Conservation (phyloP, 768 basidiomycete genomes). For the Paxillus involutus region DNA sequence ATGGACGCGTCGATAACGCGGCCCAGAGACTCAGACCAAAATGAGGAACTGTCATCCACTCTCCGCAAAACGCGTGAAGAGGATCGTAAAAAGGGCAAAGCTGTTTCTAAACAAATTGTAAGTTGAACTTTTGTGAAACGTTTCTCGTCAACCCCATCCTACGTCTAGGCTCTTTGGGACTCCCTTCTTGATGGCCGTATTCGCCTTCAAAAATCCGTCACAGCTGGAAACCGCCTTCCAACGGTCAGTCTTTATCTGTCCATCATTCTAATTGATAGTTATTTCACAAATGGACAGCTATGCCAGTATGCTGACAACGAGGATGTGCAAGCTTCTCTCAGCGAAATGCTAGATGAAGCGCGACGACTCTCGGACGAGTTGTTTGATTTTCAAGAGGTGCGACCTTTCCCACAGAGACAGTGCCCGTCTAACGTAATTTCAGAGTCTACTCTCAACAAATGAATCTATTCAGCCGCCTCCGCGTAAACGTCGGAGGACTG, state of each 20-base stretch:
- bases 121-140: slow-evolving; percentile 28
- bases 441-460: slow-evolving; percentile 50
- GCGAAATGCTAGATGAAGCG: slow-evolving; percentile 61
- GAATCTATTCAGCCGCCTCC: slow-evolving; percentile 49
- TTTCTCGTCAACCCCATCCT: slow-evolving; percentile 4
- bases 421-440: slow-evolving; percentile 16
- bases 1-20: slow-evolving; percentile 17
- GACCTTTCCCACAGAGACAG: slow-evolving; percentile 8
- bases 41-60: slow-evolving; percentile 48
- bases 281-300: slow-evolving; percentile 30
- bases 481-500: slow-evolving; percentile 55
- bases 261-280: neutral
- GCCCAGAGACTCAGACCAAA: slow-evolving; percentile 1
- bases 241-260: slow-evolving; percentile 40
- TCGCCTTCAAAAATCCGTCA: slow-evolving; percentile 78
- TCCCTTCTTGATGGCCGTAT: slow-evolving; percentile 88
- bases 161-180: slow-evolving; percentile 76
- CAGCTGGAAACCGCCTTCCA: slow-evolving; percentile 66
- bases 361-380: slow-evolving; percentile 63
- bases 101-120: slow-evolving; percentile 82
- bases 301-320: slow-evolving; percentile 27
- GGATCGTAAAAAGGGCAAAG: slow-evolving; percentile 80
- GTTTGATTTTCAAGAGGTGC: slow-evolving; percentile 66
- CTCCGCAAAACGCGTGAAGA: slow-evolving; percentile 62
- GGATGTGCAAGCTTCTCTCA: slow-evolving; percentile 45